These are phyloP conservation scores for Solanum dulcamara DNA, from an alignment of 257 asterid species.

Conservation along the genomic window DNA sequence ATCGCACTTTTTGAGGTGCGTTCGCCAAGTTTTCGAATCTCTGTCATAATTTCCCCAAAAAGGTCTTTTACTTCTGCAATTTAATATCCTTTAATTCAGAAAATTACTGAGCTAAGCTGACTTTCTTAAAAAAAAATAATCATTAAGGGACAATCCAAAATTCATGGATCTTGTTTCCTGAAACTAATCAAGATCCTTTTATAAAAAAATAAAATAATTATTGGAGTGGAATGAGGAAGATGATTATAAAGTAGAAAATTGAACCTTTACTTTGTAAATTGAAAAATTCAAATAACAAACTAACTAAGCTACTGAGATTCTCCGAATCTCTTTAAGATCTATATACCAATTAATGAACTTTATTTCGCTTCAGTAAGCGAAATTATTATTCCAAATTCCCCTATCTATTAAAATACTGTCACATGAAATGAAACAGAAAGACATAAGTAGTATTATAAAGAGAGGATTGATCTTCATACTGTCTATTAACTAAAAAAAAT, in stretches of 20 bases:
- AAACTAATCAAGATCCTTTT: too few species aligned
- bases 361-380: neutral
- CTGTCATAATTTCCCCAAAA: too few species aligned
- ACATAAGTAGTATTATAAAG: neutral
- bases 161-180: neutral
- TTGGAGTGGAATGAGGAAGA: too few species aligned
- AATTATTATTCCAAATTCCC: neutral
- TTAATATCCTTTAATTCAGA: neutral
- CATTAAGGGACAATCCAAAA: neutral
- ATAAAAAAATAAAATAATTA: too few species aligned
- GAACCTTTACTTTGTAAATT: too few species aligned
- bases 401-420: accelerated
- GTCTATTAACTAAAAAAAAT: neutral
- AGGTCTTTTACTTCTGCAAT: neutral
- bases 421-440: neutral
- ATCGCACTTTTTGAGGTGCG: neutral
- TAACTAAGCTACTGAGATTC: too few species aligned
- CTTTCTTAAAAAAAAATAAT: neutral
- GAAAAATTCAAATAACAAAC: too few species aligned
- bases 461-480: neutral
- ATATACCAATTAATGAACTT: neutral
- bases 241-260: too few species aligned
- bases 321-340: neutral
- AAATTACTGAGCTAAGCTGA: neutral
- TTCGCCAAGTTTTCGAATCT: neutral